Conservation (phyloP, 2,329 filamentous ascomycete species). For the Fusarium illudens region DNA sequence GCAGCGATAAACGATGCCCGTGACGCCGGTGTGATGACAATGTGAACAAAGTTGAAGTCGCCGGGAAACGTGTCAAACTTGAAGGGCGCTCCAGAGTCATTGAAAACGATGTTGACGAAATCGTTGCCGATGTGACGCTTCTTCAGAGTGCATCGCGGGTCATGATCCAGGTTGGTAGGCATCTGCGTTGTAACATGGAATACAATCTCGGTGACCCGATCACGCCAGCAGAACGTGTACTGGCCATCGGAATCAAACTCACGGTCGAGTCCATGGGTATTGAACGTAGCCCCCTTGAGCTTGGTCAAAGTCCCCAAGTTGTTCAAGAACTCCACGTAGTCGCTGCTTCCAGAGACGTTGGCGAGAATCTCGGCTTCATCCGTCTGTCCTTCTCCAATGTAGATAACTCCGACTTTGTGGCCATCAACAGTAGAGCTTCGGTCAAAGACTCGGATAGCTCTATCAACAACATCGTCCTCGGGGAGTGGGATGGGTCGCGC, state of each 20-base stretch:
- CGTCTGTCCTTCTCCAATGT: conserved; percentile 87
- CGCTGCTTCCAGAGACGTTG: conserved; percentile 85
- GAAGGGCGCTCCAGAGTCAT: conserved; percentile 91
- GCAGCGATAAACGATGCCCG: conserved; percentile 77
- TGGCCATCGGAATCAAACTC: conserved; percentile 82
- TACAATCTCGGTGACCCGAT: conserved; percentile 92
- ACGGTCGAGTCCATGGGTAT: conserved; percentile 89
- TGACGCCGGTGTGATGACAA: conserved; percentile 91
- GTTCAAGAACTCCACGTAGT: conserved; percentile 86
- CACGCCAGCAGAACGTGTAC: conserved; percentile 92
- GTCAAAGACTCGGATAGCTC: conserved; percentile 85
- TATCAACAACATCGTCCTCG: conserved; percentile 70
- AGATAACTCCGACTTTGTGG: conserved; percentile 94
- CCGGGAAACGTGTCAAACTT: conserved; percentile 91
- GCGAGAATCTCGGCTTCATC: conserved; percentile 84
- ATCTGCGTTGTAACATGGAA: conserved; percentile 98
- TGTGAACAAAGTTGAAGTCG: conserved; percentile 96
- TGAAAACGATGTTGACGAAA: conserved; percentile 98
- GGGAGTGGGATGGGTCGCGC: conserved; percentile 80
- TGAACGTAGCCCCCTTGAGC: conserved; percentile 85
- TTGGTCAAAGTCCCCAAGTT: conserved; percentile 83
- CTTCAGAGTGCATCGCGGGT: conserved; percentile 81
- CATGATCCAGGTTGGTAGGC: conserved; percentile 83
- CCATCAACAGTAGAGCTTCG: conserved; percentile 89
- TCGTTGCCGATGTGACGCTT: conserved; percentile 98